Percentiles rank a stretch among this genome's conserved stretches.
Evolutionary conservation across 495 filamentous ascomycete species (phyloP).

Genomic region (Penicillium malachiteum): DNA sequence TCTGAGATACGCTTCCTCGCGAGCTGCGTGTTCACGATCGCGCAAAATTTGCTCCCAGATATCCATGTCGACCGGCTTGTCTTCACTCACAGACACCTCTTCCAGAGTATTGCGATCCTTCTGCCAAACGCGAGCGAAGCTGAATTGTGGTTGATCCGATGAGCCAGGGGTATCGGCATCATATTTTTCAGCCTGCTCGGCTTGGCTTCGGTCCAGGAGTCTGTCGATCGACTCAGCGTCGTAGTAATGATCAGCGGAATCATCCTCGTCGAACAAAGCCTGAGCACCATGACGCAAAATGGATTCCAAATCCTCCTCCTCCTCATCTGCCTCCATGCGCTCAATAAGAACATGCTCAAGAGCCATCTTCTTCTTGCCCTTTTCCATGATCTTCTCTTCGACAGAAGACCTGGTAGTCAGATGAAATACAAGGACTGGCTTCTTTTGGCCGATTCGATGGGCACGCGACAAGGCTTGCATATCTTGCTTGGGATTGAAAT

Average conservation of each 20-base stretch:
- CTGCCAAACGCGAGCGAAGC: conserved; percentile 88
- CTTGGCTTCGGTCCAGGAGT: conserved; percentile 79
- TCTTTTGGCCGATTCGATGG: conserved; percentile 92
- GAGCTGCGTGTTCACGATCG: conserved; percentile 74
- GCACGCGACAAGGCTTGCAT: conserved; percentile 93
- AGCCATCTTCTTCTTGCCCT: conserved; percentile 91
- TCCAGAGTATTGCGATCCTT: conserved; percentile 70
- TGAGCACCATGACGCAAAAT: conserved; percentile 86
- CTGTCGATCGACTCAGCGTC: conserved; percentile 79
- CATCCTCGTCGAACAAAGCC: conserved; percentile 77
- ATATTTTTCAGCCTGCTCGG: conserved; percentile 66
- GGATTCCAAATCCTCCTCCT: conserved; percentile 78
- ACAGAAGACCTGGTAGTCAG: conserved; percentile 83
- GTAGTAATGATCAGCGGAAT: conserved; percentile 67
- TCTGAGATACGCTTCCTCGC: conserved; percentile 60
- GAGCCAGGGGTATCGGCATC: conserved; percentile 59
- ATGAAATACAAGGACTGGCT: conserved; percentile 93
- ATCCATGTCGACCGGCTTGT: conserved; percentile 48
- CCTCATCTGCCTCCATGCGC: conserved; percentile 76
- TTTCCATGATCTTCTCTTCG: conserved; percentile 96
- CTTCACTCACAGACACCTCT: conserved; percentile 54
- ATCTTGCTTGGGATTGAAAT: conserved; percentile 98
- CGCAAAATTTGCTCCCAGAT: conserved; percentile 88
- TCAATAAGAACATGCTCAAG: conserved; percentile 94
- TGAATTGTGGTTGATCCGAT: conserved; percentile 58